Evolutionary conservation across 2,329 filamentous ascomycete species (phyloP).

Genomic region (Stemphylium lycopersici): DNA sequence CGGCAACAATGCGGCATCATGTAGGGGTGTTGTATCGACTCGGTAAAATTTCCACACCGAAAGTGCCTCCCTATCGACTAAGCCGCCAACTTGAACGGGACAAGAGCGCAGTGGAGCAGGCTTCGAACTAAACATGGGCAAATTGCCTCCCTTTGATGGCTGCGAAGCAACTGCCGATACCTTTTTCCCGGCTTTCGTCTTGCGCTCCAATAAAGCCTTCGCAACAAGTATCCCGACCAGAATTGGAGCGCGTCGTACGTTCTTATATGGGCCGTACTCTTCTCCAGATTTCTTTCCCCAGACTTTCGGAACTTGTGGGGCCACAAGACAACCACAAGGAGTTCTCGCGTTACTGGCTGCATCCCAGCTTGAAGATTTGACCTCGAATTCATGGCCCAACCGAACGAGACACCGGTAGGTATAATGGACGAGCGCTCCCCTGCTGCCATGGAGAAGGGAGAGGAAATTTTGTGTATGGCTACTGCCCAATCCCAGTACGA

Average conservation of each 20-base stretch:
- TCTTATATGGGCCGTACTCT: conserved; percentile 39
- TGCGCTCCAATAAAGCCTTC: conserved; percentile 16
- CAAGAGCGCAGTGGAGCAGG: conserved; percentile 16
- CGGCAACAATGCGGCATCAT: conserved; percentile 19
- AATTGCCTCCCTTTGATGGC: conserved; percentile 17
- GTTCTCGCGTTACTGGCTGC: conserved; percentile 11
- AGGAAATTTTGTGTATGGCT: conserved; percentile 31
- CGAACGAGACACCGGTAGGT: conserved; percentile 7
- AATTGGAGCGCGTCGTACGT: conserved; percentile 22
- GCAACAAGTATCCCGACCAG: conserved; percentile 2
- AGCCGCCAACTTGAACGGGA: conserved; percentile 22
- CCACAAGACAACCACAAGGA: conserved; percentile 13
- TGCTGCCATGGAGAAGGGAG: conserved; percentile 25
- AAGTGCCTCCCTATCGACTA: conserved; percentile 24
- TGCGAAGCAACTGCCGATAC: conserved; percentile 38
- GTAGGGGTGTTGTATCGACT: conserved; percentile 29
- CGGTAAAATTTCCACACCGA: conserved; percentile 28
- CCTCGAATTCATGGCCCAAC: conserved; percentile 12
- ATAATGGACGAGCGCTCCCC: conserved; percentile 10
- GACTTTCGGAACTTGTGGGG: conserved; percentile 28
- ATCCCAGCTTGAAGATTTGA: background rate
- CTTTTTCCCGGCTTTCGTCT: conserved; percentile 19
- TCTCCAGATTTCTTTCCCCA: conserved; percentile 39
- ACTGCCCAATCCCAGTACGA: background rate
- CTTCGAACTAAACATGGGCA: conserved; percentile 27